Conservation (phyloP, 371 early-diverging fungal species). For the Mucor mucedo region DNA sequence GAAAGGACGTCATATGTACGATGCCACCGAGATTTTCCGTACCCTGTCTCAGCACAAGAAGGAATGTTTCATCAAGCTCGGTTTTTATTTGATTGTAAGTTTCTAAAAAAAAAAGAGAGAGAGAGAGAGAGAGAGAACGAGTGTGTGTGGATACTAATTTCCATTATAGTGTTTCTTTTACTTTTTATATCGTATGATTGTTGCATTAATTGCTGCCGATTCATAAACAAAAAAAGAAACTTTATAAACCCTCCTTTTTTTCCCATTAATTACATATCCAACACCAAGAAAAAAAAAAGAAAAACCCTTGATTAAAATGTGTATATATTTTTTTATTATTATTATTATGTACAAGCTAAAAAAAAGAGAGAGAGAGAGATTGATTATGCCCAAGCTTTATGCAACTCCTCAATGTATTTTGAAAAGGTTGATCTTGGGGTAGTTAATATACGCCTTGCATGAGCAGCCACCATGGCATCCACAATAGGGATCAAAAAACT, state of each 20-base stretch:
- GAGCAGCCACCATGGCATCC: constrained; percentile 51
- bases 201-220: constrained; percentile 68
- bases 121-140: not conserved
- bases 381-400: constrained; percentile 31
- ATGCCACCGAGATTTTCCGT: constrained; percentile 97
- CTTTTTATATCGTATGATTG: constrained; percentile 83
- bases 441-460: constrained; percentile 36
- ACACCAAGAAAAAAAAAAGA: not conserved
- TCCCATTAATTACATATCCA: not conserved
- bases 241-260: too few species aligned
- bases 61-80: constrained; percentile 94
- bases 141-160: not conserved
- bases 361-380: too few species aligned
- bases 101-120: too few species aligned
- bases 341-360: not conserved
- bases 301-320: not conserved
- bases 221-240: constrained; percentile 27
- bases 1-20: constrained; percentile 87
- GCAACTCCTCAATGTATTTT: constrained; percentile 44
- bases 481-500: constrained; percentile 51
- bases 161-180: constrained; percentile 80
- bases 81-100: constrained; percentile 86
- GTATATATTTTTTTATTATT: constrained; percentile 12
- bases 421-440: constrained; percentile 53
- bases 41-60: constrained; percentile 87